Percentiles rank a stretch among this genome's conserved stretches.
Evolutionary conservation across 495 filamentous ascomycete species (phyloP).

Genomic region (Talaromyces stipitatus): DNA sequence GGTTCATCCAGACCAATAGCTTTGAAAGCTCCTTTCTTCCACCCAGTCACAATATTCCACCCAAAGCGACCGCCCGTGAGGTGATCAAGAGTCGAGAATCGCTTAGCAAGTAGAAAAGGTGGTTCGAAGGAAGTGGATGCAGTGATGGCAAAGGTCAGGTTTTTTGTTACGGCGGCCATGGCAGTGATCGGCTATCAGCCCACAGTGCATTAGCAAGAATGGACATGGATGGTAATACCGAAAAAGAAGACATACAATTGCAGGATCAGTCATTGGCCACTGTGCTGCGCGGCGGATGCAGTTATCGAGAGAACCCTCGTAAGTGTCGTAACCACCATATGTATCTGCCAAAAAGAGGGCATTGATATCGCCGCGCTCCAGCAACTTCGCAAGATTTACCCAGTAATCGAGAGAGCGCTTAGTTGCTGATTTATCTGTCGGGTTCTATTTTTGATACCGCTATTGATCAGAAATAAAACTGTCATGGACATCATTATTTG

Average conservation of each 20-base stretch:
- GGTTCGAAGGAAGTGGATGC: constrained; percentile 51
- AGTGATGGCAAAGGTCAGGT: constrained; percentile 39
- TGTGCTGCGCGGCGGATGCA: constrained; percentile 46
- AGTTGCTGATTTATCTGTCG: constrained; percentile 46
- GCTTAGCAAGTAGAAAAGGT: constrained; percentile 50
- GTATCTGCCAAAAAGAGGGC: constrained; percentile 56
- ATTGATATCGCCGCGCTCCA: constrained; percentile 52
- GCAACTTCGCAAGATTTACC: constrained; percentile 51
- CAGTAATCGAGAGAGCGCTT: constrained; percentile 52
- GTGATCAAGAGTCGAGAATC: constrained; percentile 58
- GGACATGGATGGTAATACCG: not conserved
- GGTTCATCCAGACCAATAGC: constrained; percentile 48
- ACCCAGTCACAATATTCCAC: constrained; percentile 61
- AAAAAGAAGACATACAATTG: constrained; percentile 36
- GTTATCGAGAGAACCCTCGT: constrained; percentile 46
- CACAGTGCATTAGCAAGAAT: not conserved
- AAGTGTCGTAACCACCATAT: constrained; percentile 51
- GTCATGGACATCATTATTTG: not conserved
- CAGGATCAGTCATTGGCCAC: constrained; percentile 49
- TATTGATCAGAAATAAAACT: too few species aligned
- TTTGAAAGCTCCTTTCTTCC: constrained; percentile 51
- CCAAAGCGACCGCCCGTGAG: constrained; percentile 51
- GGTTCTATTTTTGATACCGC: constrained; percentile 30
- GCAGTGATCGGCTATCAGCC: constrained; percentile 30
- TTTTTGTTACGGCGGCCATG: constrained; percentile 43